Conservation (phyloP, 805 yeast species). For the Wickerhamiella allomyrinae region DNA sequence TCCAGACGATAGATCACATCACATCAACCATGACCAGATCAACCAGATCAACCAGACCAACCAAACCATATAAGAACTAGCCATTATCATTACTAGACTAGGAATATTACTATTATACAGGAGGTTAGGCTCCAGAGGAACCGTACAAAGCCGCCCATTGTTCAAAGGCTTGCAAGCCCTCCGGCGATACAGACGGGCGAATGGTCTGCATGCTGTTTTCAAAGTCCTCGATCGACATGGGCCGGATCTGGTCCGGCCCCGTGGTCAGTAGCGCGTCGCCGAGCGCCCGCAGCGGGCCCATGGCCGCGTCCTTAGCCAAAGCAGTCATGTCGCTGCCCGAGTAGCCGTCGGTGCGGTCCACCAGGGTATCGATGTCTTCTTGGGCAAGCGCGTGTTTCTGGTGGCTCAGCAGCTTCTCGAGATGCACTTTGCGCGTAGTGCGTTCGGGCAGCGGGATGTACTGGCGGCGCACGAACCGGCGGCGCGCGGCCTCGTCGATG, state of each 20-base stretch:
- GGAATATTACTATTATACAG: not conserved
- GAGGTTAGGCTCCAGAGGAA: slow-evolving; percentile 59
- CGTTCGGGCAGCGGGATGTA: slow-evolving; percentile 89
- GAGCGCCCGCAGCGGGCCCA: slow-evolving; percentile 86
- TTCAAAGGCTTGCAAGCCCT: slow-evolving; percentile 66
- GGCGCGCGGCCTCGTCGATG: slow-evolving; percentile 86
- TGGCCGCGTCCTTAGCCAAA: slow-evolving; percentile 90
- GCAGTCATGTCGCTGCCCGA: slow-evolving; percentile 94
- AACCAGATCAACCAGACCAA: too few species aligned
- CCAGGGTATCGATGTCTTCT: slow-evolving; percentile 44
- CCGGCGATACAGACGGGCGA: slow-evolving; percentile 76
- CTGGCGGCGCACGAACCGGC: slow-evolving; percentile 81
- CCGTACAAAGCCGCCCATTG: slow-evolving; percentile 83
- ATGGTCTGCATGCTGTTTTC: slow-evolving; percentile 59
- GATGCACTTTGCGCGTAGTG: slow-evolving; percentile 63
- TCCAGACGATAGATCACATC: not conserved
- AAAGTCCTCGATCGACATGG: slow-evolving; percentile 63
- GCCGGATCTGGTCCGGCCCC: slow-evolving; percentile 61
- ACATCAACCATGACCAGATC: too few species aligned
- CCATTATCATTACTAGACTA: too few species aligned
- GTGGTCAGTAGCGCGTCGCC: slow-evolving; percentile 68
- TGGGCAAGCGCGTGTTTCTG: slow-evolving; percentile 60
- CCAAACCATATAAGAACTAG: too few species aligned
- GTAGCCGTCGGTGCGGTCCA: slow-evolving; percentile 60
- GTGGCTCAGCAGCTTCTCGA: slow-evolving; percentile 47